Evolutionary conservation across 495 filamentous ascomycete genomes (phyloP), one percentile per base, ranked within the genome.

Genomic region (Hyaloscypha hepaticicola): DNA sequence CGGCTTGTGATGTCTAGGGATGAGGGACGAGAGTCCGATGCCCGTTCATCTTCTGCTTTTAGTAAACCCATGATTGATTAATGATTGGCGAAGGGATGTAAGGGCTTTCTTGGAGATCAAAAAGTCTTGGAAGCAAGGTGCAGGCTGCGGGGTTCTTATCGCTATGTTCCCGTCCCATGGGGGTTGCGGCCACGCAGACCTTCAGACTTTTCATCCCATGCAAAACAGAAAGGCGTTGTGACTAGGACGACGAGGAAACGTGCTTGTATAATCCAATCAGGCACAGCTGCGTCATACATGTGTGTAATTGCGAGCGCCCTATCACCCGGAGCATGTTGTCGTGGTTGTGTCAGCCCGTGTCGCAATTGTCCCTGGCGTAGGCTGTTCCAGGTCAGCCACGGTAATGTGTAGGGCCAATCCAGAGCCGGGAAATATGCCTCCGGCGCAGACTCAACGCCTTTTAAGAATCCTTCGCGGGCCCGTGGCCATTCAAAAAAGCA

Each of bases 71-170:
- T 45, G 38, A 19, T 45, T 9, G 38, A 16, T 45, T 11, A 16
- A 45, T 45, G 38, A 19, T 16, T 1, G 19, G 38, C 14, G 38
- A 19, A n/a, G n/a, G n/a, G n/a, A n/a, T n/a, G n/a, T n/a, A n/a
- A n/a, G n/a, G n/a, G n/a, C n/a, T n/a, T 45, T 19, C 19, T 8
- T 45, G 38, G 19, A 45, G 38, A 19, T 45, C 38, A 45, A 45
- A 45, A 45, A 45, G 8, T 45, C 38, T 45, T 45, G 38, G 8
- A 45, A 45, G 19, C 38, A 45, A 8, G 19, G 8, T 8, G 38
- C 8, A 45, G 8, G 48, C 48, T 33, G 48, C 48, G 48, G 22
- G 21, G 52, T 55, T 55, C 52, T 55, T 55, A 55, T 55, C 52
- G 26, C 19, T 16, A 24, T 7, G 48, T 8, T 45, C 38, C 19